Percentiles rank a stretch among this genome's conserved stretches.
Evolutionary conservation across 805 yeast genomes (phyloP).

Genomic region (Metschnikowia lochheadii): DNA sequence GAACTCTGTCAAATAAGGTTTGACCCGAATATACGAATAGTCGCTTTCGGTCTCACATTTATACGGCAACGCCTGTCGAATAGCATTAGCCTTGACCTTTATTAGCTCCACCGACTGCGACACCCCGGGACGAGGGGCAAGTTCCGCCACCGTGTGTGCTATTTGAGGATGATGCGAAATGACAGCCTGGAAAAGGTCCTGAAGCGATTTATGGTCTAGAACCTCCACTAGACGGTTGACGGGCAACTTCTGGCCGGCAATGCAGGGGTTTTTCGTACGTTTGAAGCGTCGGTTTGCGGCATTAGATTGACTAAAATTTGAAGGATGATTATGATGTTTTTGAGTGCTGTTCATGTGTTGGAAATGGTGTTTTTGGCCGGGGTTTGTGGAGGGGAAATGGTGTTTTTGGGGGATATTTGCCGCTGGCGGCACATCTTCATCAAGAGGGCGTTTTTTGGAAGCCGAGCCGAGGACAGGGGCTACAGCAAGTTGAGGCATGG

Average conservation of each 20-base stretch:
- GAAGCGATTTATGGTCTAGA: conserved; percentile 54
- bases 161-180: conserved; percentile 62
- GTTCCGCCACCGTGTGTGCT: conserved; percentile 42
- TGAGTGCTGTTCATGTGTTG: conserved; percentile 2
- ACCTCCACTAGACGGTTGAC: conserved; percentile 63
- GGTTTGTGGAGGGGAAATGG: not conserved
- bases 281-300: conserved; percentile 16
- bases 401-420: not conserved
- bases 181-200: conserved; percentile 47
- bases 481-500: conserved; percentile 2
- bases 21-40: conserved; percentile 71
- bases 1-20: conserved; percentile 64
- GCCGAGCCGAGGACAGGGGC: not conserved
- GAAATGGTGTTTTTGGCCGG: not conserved
- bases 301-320: not conserved
- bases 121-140: conserved; percentile 58
- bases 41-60: conserved; percentile 70
- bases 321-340: not conserved
- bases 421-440: conserved; percentile 1
- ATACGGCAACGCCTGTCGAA: conserved; percentile 60
- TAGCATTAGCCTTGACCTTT: conserved; percentile 39
- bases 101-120: conserved; percentile 50
- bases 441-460: conserved; percentile 3
- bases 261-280: conserved; percentile 38
- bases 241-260: conserved; percentile 59